phyloP scores from a whole-genome alignment of 2,329 filamentous ascomycete genomes.

The Capronia americana region DNA sequence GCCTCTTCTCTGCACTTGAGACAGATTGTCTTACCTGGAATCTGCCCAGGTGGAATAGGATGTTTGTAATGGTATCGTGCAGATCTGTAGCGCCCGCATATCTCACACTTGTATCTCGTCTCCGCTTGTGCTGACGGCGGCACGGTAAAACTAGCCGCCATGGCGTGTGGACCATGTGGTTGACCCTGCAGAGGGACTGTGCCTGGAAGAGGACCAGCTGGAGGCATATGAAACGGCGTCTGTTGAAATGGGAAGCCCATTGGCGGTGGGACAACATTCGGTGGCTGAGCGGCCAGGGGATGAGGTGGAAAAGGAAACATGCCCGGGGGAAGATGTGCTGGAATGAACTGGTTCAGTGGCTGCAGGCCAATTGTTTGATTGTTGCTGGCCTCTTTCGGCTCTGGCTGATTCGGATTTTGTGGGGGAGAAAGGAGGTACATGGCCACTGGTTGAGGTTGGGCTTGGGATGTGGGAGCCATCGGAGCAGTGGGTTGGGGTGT shows the following conservation, averaged over 20 bases:
- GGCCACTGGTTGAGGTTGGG: conserved; percentile 28
- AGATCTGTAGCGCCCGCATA: conserved; percentile 39
- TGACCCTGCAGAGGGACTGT: conserved; percentile 15
- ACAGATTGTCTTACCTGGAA: conserved; percentile 37
- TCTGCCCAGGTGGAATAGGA: conserved; percentile 35
- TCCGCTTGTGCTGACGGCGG: conserved; percentile 11
- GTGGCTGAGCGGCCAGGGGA: conserved; percentile 19
- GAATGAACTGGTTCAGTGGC: conserved; percentile 23
- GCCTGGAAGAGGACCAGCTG: neutral
- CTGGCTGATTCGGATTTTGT: conserved; percentile 17
- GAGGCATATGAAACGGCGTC: conserved; percentile 14
- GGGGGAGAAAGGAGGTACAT: conserved; percentile 29
- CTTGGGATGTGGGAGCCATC: conserved; percentile 29
- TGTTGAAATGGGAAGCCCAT: conserved; percentile 9
- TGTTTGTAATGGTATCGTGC: conserved; percentile 39
- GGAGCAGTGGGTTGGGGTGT: conserved; percentile 20
- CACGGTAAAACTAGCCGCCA: neutral
- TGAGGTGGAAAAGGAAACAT: conserved; percentile 24
- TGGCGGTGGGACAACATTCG: conserved; percentile 6
- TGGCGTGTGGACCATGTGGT: conserved; percentile 8
- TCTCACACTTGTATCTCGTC: conserved; percentile 38
- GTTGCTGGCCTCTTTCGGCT: conserved; percentile 5
- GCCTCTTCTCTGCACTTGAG: conserved; percentile 35
- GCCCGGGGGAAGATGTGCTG: conserved; percentile 16
- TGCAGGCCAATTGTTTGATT: conserved; percentile 10